Conservation (phyloP, 179 eudicot species). For the Beta lomatogona region DNA sequence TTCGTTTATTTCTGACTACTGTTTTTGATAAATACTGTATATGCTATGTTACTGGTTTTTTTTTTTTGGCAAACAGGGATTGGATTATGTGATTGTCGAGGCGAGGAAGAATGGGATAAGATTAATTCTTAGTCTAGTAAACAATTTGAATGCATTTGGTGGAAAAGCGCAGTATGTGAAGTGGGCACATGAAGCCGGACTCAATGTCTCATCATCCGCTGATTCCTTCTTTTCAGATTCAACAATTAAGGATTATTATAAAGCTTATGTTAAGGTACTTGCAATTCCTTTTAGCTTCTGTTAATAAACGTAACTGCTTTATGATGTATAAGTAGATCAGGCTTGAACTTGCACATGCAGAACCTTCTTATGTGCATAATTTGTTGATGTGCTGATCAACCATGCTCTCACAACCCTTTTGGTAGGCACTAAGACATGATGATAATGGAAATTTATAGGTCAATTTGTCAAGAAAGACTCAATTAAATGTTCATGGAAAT, state of each 20-base stretch:
- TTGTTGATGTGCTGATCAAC: neutral
- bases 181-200: constrained; percentile 59
- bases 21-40: neutral
- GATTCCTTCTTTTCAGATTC: constrained; percentile 54
- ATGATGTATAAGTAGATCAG: neutral
- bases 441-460: too few species aligned
- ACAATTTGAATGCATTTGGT: constrained; percentile 62
- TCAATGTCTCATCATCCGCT: constrained; percentile 41
- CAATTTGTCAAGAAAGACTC: too few species aligned
- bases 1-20: neutral
- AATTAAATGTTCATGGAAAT: too few species aligned
- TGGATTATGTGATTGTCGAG: constrained; percentile 59
- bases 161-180: constrained; percentile 61
- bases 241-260: constrained; percentile 47
- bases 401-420: neutral
- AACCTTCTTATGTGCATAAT: neutral
- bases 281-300: neutral
- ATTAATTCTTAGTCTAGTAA: constrained; percentile 60
- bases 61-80: constrained; percentile 35
- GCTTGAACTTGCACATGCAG: neutral
- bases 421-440: too few species aligned
- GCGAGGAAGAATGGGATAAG: constrained; percentile 56
- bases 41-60: constrained; percentile 8
- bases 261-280: constrained; percentile 46
- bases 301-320: neutral